Conservation (phyloP, 2,329 filamentous ascomycete species). For the Podosphaera xanthii region DNA sequence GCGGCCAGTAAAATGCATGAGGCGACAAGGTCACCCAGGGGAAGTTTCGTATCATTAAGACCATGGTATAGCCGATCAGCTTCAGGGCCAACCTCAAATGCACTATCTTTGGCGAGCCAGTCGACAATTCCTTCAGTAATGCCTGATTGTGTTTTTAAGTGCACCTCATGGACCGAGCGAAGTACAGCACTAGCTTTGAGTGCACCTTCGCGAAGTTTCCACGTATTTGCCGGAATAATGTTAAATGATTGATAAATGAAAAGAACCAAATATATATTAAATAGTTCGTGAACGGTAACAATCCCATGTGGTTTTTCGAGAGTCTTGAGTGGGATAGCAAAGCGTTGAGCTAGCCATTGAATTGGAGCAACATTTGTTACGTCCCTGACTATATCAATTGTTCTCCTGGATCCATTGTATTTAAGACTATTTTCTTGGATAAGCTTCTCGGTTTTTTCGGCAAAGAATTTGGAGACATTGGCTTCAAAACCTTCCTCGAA, state of each 20-base stretch:
- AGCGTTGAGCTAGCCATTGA: conserved; percentile 26
- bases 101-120: conserved; percentile 24
- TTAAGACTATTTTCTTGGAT: conserved; percentile 24
- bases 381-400: conserved; percentile 26
- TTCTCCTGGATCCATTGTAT: conserved; percentile 20
- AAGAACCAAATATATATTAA: conserved; percentile 22
- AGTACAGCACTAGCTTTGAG: conserved; percentile 19
- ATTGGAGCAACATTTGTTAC: conserved; percentile 38
- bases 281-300: conserved; percentile 23
- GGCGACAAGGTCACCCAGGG: conserved; percentile 24
- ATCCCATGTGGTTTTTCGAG: conserved; percentile 32
- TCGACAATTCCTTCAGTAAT: conserved; percentile 21
- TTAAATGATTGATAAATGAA: conserved; percentile 31
- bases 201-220: conserved; percentile 24
- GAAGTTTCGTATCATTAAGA: conserved; percentile 22
- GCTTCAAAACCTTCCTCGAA: conserved; percentile 22
- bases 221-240: conserved; percentile 24
- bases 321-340: conserved; percentile 37
- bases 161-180: conserved; percentile 20
- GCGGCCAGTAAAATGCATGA: conserved; percentile 27
- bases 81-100: conserved; percentile 25
- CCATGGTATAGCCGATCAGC: conserved; percentile 29
- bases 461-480: conserved; percentile 22
- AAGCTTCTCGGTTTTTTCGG: conserved; percentile 20
- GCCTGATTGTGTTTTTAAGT: conserved; percentile 23